Evolutionary conservation across 768 basidiomycete species (phyloP).

Genomic region (Leccinum subtestaceum): DNA sequence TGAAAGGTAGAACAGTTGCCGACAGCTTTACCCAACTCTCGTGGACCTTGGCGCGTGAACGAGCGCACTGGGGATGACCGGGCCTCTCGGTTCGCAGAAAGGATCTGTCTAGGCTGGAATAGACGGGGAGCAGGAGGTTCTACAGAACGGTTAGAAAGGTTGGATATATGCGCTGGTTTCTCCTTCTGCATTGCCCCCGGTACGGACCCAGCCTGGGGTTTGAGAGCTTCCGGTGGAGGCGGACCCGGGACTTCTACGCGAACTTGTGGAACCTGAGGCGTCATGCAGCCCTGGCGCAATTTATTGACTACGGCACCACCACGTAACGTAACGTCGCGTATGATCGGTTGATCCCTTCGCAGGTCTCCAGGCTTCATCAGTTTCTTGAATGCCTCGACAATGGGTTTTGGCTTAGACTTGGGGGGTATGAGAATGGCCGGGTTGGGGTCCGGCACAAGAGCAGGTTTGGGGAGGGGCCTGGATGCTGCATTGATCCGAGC

Average conservation of each 20-base stretch:
- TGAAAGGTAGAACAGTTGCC: background rate
- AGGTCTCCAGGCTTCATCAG: conserved; percentile 29
- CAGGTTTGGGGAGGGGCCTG: conserved; percentile 30
- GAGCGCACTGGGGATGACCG: conserved; percentile 8
- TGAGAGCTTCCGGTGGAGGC: background rate
- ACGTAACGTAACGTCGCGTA: background rate
- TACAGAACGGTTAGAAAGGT: background rate
- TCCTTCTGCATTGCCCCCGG: background rate
- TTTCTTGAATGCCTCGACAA: conserved; percentile 47
- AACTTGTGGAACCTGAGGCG: background rate
- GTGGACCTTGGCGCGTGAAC: background rate
- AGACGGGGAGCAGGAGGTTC: background rate
- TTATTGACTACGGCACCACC: background rate
- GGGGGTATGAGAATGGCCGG: conserved; percentile 1
- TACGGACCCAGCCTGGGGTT: background rate
- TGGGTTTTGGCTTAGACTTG: conserved; percentile 29
- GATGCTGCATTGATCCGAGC: conserved; percentile 74
- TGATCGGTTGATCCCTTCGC: background rate
- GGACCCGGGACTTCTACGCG: background rate
- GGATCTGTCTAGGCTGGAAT: background rate
- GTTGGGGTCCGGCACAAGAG: background rate
- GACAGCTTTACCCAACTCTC: background rate
- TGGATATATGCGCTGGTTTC: conserved; percentile 18
- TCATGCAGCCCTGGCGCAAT: background rate
- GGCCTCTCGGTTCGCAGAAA: background rate